phyloP scores from a whole-genome alignment of 1,284 basidiomycete species.

The Pterulicium gracile region DNA sequence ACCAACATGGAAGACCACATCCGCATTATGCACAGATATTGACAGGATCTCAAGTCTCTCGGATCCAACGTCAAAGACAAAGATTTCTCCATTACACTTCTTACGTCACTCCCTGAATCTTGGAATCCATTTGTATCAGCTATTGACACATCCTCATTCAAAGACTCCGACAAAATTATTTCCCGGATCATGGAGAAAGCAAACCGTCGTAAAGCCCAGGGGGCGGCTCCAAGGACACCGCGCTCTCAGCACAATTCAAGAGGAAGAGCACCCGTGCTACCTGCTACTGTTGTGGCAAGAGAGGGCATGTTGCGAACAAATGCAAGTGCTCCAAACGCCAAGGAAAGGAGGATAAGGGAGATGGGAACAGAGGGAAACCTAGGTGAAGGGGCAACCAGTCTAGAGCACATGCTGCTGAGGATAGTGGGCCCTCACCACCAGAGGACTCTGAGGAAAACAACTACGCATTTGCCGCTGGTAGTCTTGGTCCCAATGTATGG shows the following conservation, averaged over 20 bases:
- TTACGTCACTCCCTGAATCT: slow-evolving; percentile 23
- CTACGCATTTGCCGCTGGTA: neutral
- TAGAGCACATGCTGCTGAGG: neutral
- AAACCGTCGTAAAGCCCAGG: slow-evolving; percentile 7
- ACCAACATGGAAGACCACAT: slow-evolving; percentile 21
- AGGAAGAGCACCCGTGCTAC: slow-evolving; percentile 5
- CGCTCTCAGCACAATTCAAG: slow-evolving; percentile 10
- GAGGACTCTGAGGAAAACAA: neutral
- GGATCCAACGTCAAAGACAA: slow-evolving; percentile 14
- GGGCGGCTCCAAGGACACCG: slow-evolving; percentile 9
- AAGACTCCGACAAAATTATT: slow-evolving; percentile 17
- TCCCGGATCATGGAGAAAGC: slow-evolving; percentile 21
- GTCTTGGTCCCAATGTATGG: slow-evolving; percentile 5
- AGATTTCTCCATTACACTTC: slow-evolving; percentile 23
- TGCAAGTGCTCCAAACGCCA: slow-evolving; percentile 20
- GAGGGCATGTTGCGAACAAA: slow-evolving; percentile 17
- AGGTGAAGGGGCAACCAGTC: neutral
- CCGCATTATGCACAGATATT: slow-evolving; percentile 11
- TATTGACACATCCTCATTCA: slow-evolving; percentile 14
- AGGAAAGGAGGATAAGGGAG: slow-evolving; percentile 12
- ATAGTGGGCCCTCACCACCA: neutral
- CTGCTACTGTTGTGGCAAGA: slow-evolving; percentile 20
- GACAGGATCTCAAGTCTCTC: slow-evolving; percentile 14
- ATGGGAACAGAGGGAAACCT: slow-evolving; percentile 1
- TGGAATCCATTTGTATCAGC: slow-evolving; percentile 23